Evolutionary conservation across 768 basidiomycete species (phyloP).

Genomic region (Leccinum pellstonianum): DNA sequence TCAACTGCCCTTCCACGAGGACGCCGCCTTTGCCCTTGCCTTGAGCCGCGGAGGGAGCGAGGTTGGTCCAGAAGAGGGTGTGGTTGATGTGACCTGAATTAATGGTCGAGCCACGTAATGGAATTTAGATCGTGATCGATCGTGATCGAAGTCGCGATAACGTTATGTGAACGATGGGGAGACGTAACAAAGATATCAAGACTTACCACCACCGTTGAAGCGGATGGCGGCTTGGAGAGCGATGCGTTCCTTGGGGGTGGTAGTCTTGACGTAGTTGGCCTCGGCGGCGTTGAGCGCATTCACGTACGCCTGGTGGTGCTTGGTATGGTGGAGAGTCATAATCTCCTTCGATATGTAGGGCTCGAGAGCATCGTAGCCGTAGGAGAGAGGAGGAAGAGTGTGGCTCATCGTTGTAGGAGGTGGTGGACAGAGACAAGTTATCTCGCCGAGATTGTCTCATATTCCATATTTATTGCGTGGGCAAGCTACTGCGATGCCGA

Average conservation of each 20-base stretch:
- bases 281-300: conserved; percentile 91
- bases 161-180: neutral
- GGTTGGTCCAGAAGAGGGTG: conserved; percentile 95
- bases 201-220: conserved; percentile 93
- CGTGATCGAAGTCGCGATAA: conserved; percentile 16
- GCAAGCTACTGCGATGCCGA: neutral
- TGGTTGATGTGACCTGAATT: conserved; percentile 83
- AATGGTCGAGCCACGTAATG: neutral
- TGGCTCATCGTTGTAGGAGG: conserved; percentile 37
- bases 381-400: conserved; percentile 72
- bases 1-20: conserved; percentile 63
- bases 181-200: neutral
- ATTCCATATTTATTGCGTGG: conserved; percentile 11
- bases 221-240: conserved; percentile 88
- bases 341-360: conserved; percentile 91
- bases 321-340: conserved; percentile 92
- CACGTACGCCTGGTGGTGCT: conserved; percentile 95
- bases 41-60: conserved; percentile 59
- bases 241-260: conserved; percentile 76
- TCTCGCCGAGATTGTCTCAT: conserved; percentile 11
- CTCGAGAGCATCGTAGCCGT: conserved; percentile 86
- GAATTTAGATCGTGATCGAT: neutral
- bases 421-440: conserved; percentile 7
- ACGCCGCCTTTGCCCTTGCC: conserved; percentile 60
- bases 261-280: conserved; percentile 62